A percentile compares a stretch with the other conserved stretches of the same genome.
Evolutionary conservation across 306 rosid species (phyloP).

Genomic region (Rosa rugosa): DNA sequence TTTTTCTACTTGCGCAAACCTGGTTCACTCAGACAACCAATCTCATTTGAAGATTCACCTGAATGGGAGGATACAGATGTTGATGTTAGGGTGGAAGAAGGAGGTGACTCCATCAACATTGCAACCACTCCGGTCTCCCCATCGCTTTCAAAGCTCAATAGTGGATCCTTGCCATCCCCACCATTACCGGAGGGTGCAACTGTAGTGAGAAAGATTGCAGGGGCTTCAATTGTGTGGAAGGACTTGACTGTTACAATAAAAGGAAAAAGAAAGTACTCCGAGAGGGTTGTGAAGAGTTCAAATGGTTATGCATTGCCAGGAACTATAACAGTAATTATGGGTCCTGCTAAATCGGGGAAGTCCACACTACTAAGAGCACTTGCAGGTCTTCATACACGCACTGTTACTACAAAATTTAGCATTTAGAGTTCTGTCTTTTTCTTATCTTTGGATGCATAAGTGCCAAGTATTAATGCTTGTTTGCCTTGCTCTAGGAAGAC

Average conservation of each 20-base stretch:
- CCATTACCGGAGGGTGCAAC: slow-evolving; percentile 66
- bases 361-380: slow-evolving; percentile 83
- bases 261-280: slow-evolving; percentile 93
- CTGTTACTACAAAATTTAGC: slow-evolving; percentile 21
- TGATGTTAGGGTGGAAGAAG: slow-evolving; percentile 76
- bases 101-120: slow-evolving; percentile 76
- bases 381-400: slow-evolving; percentile 61
- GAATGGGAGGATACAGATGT: slow-evolving; percentile 94
- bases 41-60: slow-evolving; percentile 98
- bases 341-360: slow-evolving; percentile 96
- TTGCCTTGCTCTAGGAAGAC: slow-evolving; percentile 61
- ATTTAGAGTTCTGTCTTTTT: slow-evolving; percentile 17
- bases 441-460: slow-evolving; percentile 25
- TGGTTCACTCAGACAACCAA: slow-evolving; percentile 91
- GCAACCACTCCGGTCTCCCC: slow-evolving; percentile 87
- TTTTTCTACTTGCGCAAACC: slow-evolving; percentile 94
- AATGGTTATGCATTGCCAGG: slow-evolving; percentile 97
- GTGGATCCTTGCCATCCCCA: slow-evolving; percentile 89
- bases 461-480: slow-evolving; percentile 27
- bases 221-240: slow-evolving; percentile 93
- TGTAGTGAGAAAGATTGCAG: slow-evolving; percentile 65
- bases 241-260: slow-evolving; percentile 91
- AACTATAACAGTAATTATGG: slow-evolving; percentile 96
- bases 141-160: slow-evolving; percentile 85
- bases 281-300: slow-evolving; percentile 91